A percentile compares a stretch with the other conserved stretches of the same genome.
Evolutionary conservation across 768 basidiomycete genomes (phyloP).

Genomic region (Mrakia blollopis): DNA sequence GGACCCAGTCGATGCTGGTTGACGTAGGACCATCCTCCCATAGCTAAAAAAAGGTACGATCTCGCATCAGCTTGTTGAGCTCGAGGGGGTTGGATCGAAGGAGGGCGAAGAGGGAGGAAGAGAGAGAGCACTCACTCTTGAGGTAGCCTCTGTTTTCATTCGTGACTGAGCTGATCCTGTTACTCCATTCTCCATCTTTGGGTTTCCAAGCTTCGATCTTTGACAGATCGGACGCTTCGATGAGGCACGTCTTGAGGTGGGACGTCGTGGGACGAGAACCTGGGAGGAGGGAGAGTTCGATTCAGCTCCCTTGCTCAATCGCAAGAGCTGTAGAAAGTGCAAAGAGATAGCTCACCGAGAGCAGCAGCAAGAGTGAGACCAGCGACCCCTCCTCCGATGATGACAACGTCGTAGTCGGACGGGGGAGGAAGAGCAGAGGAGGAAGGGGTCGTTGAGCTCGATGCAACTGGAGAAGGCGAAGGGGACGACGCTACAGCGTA

Average conservation of each 20-base stretch:
- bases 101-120: not conserved
- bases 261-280: conserved; percentile 18
- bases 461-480: not conserved
- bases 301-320: not conserved
- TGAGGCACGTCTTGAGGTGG: conserved; percentile 57
- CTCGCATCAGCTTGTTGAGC: not conserved
- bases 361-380: conserved; percentile 86
- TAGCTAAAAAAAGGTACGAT: conserved; percentile 50
- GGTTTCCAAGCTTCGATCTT: conserved; percentile 65
- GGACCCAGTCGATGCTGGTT: conserved; percentile 62
- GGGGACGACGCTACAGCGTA: not conserved
- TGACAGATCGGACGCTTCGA: conserved; percentile 75
- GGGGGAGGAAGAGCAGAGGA: not conserved
- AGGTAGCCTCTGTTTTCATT: conserved; percentile 65
- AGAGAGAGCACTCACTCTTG: conserved; percentile 50
- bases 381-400: conserved; percentile 90
- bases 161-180: conserved; percentile 81
- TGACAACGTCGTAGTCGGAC: conserved; percentile 68
- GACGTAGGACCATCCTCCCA: conserved; percentile 78
- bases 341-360: conserved; percentile 55
- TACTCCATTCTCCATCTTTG: conserved; percentile 58
- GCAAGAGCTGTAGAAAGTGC: not conserved
- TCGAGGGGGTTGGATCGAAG: not conserved
- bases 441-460: not conserved
- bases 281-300: not conserved